Percentiles rank a stretch among this genome's conserved stretches.
Evolutionary conservation across 768 basidiomycete genomes (phyloP).

Genomic region (Lactarius sanguifluus): DNA sequence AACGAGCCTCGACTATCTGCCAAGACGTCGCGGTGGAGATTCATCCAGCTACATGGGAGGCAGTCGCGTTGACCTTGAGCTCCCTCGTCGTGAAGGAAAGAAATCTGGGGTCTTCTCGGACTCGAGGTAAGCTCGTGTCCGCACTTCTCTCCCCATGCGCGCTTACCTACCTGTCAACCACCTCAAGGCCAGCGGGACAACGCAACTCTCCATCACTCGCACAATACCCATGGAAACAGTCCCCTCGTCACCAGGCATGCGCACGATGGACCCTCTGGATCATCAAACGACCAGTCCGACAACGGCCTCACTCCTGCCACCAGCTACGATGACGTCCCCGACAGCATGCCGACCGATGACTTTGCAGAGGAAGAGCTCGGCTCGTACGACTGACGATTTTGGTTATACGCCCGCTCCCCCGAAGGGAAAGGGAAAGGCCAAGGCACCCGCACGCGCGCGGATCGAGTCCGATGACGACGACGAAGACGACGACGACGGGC

Average conservation of each 20-base stretch:
- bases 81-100: conserved; percentile 6
- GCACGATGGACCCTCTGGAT: conserved; percentile 4
- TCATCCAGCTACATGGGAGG: conserved; percentile 21
- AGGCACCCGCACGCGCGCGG: conserved; percentile 7
- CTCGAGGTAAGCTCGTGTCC: conserved; percentile 5
- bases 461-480: conserved; percentile 24
- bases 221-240: neutral
- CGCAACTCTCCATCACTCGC: neutral
- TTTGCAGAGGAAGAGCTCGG: conserved; percentile 17
- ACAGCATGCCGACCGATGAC: conserved; percentile 16
- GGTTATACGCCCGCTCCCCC: neutral
- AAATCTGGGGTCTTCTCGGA: neutral
- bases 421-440: conserved; percentile 17
- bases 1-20: conserved; percentile 24
- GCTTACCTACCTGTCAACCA: conserved; percentile 1
- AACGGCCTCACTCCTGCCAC: conserved; percentile 7
- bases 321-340: conserved; percentile 19
- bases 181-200: conserved; percentile 1
- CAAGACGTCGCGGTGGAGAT: conserved; percentile 22
- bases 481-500: conserved; percentile 7
- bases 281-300: conserved; percentile 11
- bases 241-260: conserved; percentile 2
- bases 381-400: conserved; percentile 22
- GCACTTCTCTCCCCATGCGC: neutral
- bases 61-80: conserved; percentile 15